Evolutionary conservation across 306 rosid genomes (phyloP), one percentile per base, ranked within the genome.

Genomic region (Cotoneaster glaucophyllus): DNA sequence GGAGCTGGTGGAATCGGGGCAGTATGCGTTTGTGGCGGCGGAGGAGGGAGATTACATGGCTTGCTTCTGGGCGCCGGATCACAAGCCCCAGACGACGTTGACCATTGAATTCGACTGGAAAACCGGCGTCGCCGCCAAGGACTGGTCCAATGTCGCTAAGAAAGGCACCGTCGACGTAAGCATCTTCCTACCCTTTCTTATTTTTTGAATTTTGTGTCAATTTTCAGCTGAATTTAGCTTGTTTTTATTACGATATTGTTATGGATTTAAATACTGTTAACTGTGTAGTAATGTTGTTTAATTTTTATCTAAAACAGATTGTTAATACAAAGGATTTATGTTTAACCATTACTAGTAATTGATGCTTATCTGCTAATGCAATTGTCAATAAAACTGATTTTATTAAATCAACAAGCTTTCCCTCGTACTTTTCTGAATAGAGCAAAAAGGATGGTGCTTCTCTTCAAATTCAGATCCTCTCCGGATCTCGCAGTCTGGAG

Each of bases 91-190:
- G 28, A 37, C 29, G 12, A 88, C 90, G 26, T 77, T 90, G 83
- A 83, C 90, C 8, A 53, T 95, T 7, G 98, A 95, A 81, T 90
- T 95, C 34, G 99, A 95, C 3, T 95, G 99, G 99, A 90, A 81
- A 82, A 85, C 97, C 2, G 99, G 99, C 32, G 91, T 95, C 11
- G 93, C 97, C 8, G 92, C 99, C 2, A 95, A 95, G 81, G 97
- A 95, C 77, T 92, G 99, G 99, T 74, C 91, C 69, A 92, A 82
- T 80, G 99, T 95, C 67, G 99, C 99, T 29, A 95, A 95, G 87
- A 95, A 92, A 77, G 96, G 99, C 56, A 70, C 90, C 74, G 92
- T 95, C 29, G 99, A 92, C 76, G 99, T 95, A 76, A 90, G 96
- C 83, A 7, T 69, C 74, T 48, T 8, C 22, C 28, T 10, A 3